phyloP scores from a whole-genome alignment of 2,329 filamentous ascomycete species.

The Fusarium tanahbumbuense region DNA sequence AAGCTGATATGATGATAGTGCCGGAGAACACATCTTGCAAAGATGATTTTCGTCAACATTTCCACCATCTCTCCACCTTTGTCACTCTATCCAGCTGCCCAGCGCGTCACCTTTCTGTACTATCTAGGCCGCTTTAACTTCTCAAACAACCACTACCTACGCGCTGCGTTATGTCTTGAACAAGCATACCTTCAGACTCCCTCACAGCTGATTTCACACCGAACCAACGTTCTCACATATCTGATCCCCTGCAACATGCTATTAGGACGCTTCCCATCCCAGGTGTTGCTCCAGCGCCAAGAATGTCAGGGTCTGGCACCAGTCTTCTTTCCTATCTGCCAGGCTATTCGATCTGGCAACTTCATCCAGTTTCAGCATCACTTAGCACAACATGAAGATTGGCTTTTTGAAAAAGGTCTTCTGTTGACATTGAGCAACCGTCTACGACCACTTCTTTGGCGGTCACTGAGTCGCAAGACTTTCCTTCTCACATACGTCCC shows the following conservation, averaged over 20 bases:
- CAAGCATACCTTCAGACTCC: slow-evolving; percentile 80
- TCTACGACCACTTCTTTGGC: slow-evolving; percentile 85
- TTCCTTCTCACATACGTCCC: slow-evolving; percentile 84
- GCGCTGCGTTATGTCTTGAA: slow-evolving; percentile 79
- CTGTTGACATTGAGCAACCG: slow-evolving; percentile 80
- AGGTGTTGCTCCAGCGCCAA: slow-evolving; percentile 72
- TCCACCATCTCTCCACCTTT: slow-evolving; percentile 84
- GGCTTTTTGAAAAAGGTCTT: slow-evolving; percentile 81
- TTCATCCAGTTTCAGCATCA: slow-evolving; percentile 78
- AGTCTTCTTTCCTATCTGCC: slow-evolving; percentile 79
- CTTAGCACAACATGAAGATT: slow-evolving; percentile 72
- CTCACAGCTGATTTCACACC: slow-evolving; percentile 73
- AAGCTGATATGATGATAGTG: slow-evolving; percentile 62
- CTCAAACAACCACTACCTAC: slow-evolving; percentile 83
- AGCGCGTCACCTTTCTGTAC: slow-evolving; percentile 93
- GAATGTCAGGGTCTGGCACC: slow-evolving; percentile 69
- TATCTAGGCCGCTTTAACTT: slow-evolving; percentile 93
- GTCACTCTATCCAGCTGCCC: slow-evolving; percentile 82
- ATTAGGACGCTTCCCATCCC: slow-evolving; percentile 83
- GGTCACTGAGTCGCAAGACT: slow-evolving; percentile 79
- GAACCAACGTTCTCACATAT: slow-evolving; percentile 83
- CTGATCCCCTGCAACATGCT: slow-evolving; percentile 86
- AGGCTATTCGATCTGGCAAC: slow-evolving; percentile 78
- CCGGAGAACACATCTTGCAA: slow-evolving; percentile 83
- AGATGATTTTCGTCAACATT: slow-evolving; percentile 91